Evolutionary conservation across 106 monocot genomes (phyloP).

Genomic region (Dendrobium nobile): DNA sequence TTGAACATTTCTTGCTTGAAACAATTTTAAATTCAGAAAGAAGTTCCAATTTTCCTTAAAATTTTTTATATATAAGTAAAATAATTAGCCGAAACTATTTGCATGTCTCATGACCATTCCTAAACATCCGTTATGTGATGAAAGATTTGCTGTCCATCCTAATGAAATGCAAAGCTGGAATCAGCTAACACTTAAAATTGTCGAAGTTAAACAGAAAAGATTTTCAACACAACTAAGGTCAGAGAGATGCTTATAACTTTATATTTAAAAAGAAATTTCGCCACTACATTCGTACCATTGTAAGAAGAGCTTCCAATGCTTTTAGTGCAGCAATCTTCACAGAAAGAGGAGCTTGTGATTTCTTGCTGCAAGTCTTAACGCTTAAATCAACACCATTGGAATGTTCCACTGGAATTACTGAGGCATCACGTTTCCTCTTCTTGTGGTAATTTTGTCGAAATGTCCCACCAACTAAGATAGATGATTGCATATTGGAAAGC

Average conservation of each 20-base stretch:
- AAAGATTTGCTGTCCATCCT: not conserved
- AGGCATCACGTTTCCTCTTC: slow-evolving; percentile 60
- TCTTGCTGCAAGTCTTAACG: slow-evolving; percentile 12
- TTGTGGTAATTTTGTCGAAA: slow-evolving; percentile 14
- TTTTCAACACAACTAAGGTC: not conserved
- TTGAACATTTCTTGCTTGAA: not conserved
- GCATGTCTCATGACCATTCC: not conserved
- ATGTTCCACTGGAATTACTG: slow-evolving; percentile 9
- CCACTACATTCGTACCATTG: slow-evolving; percentile 45
- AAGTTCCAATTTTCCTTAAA: not conserved
- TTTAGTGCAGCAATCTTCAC: slow-evolving; percentile 73
- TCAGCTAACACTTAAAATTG: not conserved
- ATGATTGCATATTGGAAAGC: slow-evolving; percentile 10
- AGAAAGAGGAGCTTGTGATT: slow-evolving; percentile 25
- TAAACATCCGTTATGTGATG: not conserved
- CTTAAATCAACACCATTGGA: slow-evolving; percentile 23
- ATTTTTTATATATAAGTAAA: not conserved
- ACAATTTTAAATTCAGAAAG: not conserved
- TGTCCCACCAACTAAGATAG: slow-evolving; percentile 13
- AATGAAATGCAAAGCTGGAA: not conserved
- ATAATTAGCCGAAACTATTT: not conserved
- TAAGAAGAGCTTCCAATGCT: slow-evolving; percentile 73
- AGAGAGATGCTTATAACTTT: not conserved
- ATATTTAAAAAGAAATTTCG: not conserved
- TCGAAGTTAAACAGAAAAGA: no score